Base-by-base conservation (phyloP, 192 early-diverging fungal genomes). In the Chytriomyces hyalinus region DNA sequence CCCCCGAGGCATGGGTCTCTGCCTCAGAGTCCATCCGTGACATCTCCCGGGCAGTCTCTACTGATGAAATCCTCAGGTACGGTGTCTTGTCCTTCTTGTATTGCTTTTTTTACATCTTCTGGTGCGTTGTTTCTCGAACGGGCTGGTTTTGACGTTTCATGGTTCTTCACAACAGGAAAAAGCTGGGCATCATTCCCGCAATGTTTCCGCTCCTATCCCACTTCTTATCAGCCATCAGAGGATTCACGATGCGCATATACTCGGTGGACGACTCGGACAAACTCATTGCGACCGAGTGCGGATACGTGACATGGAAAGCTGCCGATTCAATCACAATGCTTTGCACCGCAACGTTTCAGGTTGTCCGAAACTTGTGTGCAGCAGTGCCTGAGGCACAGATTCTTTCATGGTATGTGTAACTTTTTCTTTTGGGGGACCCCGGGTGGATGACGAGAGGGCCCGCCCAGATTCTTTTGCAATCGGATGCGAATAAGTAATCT, bases 331-430 rank as follows among this genome's bases (percentile, higher is more conserved):
- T 26, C 11, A 36, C 73, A 28, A 73, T 79, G 7, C 79, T 86
- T 13, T 70, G 80, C 5, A 72, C 78, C 4, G 79, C 80, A 8
- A 65, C 61, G 53, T 84, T 86, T 61, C 76, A 76, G 49, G 48
- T 86, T 13, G 71, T 86, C 10, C 44, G 85, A n/a, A 86, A 86
- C 65, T 70, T 86, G 9, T 82, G 79, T 66, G 85, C 85, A 6
- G 74, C 76, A 9, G 81, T 84, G 15, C 78, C 75, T 26, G 50
- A 73, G 13, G 83, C 82, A 43, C 85, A 86, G 64, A 74, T 67
- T 15, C 59, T 68, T 8, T 82, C 85, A 6, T 83, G 85, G 85
- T 85, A 28, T 6, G 76, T 44, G 24, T 13, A 26, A 3, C 53
- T 20, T 13, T 57, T 57, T 0, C n/a, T n/a, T 26, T 26, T 26